Evolutionary conservation across 1,284 basidiomycete genomes (phyloP).

Genomic region (Ceratobasidium sp.): DNA sequence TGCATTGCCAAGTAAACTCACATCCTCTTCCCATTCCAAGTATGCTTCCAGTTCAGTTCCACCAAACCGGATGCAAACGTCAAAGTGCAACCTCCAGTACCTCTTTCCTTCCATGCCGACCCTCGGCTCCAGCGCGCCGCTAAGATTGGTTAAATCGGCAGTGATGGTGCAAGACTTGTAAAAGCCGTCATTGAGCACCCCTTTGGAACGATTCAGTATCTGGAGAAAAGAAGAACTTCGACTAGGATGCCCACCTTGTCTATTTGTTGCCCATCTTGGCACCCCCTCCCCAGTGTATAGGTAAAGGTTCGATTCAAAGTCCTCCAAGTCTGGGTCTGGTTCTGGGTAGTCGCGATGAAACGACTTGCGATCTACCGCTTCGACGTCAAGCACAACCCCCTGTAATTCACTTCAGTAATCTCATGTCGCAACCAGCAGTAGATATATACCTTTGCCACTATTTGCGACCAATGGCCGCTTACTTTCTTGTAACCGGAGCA

Average conservation of each 20-base stretch:
- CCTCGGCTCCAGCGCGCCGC: constrained; percentile 16
- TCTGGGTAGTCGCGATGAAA: neutral
- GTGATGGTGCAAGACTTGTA: constrained; percentile 18
- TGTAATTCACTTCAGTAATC: neutral
- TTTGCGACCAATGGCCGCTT: constrained; percentile 14
- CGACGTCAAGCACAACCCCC: constrained; percentile 26
- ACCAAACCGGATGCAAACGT: constrained; percentile 45
- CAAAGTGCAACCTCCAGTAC: constrained; percentile 42
- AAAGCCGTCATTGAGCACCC: neutral
- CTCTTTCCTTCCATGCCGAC: constrained; percentile 3
- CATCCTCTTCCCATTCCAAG: constrained; percentile 43
- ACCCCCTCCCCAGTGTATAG: constrained; percentile 8
- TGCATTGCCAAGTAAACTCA: neutral
- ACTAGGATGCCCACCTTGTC: neutral
- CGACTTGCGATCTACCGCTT: constrained; percentile 5
- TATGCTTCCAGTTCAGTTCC: constrained; percentile 42
- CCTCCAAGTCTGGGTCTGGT: constrained; percentile 21
- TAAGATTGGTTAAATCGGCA: constrained; percentile 11
- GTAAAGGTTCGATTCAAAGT: constrained; percentile 20
- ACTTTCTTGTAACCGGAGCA: neutral
- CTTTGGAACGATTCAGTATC: neutral
- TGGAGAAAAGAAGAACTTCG: neutral
- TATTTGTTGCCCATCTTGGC: constrained; percentile 12
- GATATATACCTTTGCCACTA: constrained; percentile 21
- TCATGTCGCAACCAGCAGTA: no score